phyloP scores from a whole-genome alignment of 2,329 filamentous ascomycete genomes.

The Chaetomium strumarium region DNA sequence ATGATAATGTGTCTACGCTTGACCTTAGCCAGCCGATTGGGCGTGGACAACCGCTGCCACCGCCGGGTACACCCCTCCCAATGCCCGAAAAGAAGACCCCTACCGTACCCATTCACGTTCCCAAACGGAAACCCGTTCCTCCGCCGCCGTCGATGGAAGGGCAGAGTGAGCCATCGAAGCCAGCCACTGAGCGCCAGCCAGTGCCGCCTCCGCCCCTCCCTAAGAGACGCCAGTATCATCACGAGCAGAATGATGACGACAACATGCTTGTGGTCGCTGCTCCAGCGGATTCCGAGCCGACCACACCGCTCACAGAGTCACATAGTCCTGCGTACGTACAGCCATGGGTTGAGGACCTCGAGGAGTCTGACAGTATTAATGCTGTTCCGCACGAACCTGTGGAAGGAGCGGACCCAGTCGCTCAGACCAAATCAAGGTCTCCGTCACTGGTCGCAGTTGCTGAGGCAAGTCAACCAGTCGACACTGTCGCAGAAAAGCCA shows the following conservation, averaged over 20 bases:
- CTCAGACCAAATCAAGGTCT: neutral
- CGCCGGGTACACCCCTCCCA: slow-evolving; percentile 73
- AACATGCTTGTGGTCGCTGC: slow-evolving; percentile 59
- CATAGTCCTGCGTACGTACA: slow-evolving; percentile 23
- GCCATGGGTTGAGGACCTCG: slow-evolving; percentile 33
- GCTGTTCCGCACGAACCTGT: neutral
- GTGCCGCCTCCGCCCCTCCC: slow-evolving; percentile 44
- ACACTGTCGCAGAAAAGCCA: neutral
- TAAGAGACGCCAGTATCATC: slow-evolving; percentile 34
- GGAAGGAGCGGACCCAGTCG: neutral
- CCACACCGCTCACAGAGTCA: slow-evolving; percentile 42
- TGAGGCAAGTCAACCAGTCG: neutral
- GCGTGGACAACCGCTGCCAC: slow-evolving; percentile 73
- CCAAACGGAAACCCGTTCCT: slow-evolving; percentile 59
- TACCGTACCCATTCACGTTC: slow-evolving; percentile 50
- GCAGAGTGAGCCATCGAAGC: slow-evolving; percentile 11
- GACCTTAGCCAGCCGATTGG: slow-evolving; percentile 67
- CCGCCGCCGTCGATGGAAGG: slow-evolving; percentile 29
- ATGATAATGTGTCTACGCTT: slow-evolving; percentile 27
- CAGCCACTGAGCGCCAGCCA: slow-evolving; percentile 18
- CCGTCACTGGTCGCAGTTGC: neutral
- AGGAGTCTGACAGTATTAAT: slow-evolving; percentile 18
- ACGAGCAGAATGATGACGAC: slow-evolving; percentile 31
- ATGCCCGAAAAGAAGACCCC: slow-evolving; percentile 57
- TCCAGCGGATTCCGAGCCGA: slow-evolving; percentile 56